These are phyloP conservation scores for Cystobasidium sp. DNA, from an alignment of 1,284 basidiomycete genomes.

Conservation along the genomic window DNA sequence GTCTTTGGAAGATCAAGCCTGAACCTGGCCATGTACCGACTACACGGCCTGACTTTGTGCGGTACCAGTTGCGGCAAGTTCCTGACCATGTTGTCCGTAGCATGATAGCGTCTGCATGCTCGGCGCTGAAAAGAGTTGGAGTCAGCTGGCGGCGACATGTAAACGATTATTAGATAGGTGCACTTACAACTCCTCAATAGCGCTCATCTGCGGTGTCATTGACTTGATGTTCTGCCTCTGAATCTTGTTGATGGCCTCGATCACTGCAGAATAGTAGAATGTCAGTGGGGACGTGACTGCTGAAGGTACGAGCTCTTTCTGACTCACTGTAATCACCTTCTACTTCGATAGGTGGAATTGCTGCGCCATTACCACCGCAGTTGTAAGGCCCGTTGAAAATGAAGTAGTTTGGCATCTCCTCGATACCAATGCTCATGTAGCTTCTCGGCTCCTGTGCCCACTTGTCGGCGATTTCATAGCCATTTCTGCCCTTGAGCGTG, in stretches of 20 bases:
- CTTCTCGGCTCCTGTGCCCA: slow-evolving; percentile 42
- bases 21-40: slow-evolving; percentile 26
- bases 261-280: not conserved
- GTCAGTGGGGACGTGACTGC: not conserved
- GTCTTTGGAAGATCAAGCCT: slow-evolving; percentile 48
- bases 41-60: slow-evolving; percentile 32
- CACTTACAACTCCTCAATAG: slow-evolving; percentile 38
- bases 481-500: slow-evolving; percentile 30
- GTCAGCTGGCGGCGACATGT: slow-evolving; percentile 3
- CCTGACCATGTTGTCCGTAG: slow-evolving; percentile 29
- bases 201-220: slow-evolving; percentile 34
- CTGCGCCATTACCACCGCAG: slow-evolving; percentile 41
- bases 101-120: slow-evolving; percentile 36
- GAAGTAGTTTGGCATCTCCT: slow-evolving; percentile 45
- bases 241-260: slow-evolving; percentile 44
- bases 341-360: slow-evolving; percentile 43
- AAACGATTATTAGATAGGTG: not conserved
- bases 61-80: slow-evolving; percentile 34
- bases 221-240: slow-evolving; percentile 41
- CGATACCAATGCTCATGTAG: slow-evolving; percentile 42
- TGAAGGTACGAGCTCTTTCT: not conserved
- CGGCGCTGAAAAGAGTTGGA: slow-evolving; percentile 4
- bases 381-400: slow-evolving; percentile 43
- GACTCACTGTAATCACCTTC: slow-evolving; percentile 44
- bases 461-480: slow-evolving; percentile 37